These are phyloP conservation scores for Picea sitchensis DNA, from an alignment of 75 land plant species.

Conservation along the genomic window DNA sequence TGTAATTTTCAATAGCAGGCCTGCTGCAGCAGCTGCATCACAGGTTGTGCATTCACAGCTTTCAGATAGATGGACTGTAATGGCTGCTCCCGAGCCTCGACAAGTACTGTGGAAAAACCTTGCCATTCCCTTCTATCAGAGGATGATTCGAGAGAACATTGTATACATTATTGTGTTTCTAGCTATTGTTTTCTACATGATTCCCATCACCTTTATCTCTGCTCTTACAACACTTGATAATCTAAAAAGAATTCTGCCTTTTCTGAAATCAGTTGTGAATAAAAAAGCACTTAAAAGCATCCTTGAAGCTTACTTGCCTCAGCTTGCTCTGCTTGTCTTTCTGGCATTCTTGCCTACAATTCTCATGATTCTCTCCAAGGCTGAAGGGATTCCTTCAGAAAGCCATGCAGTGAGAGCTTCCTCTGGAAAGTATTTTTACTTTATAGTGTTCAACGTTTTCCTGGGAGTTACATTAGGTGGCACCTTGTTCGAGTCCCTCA, in stretches of 20 bases:
- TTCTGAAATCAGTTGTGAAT: constrained; percentile 56
- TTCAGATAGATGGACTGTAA: constrained; percentile 67
- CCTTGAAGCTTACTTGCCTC: constrained; percentile 36
- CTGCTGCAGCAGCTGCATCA: constrained; percentile 67
- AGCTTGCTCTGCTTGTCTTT: constrained; percentile 73
- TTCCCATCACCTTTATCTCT: constrained; percentile 75
- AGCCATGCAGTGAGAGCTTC: constrained; percentile 70
- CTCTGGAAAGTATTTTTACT: constrained; percentile 91
- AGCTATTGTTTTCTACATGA: constrained; percentile 84
- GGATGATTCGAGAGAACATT: constrained; percentile 45
- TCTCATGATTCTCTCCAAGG: constrained; percentile 62
- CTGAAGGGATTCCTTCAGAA: constrained; percentile 66
- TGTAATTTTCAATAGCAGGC: constrained; percentile 64
- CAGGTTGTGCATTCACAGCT: constrained; percentile 63
- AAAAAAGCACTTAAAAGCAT: neutral
- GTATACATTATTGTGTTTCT: constrained; percentile 64
- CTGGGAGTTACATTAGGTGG: constrained; percentile 79
- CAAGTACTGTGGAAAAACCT: constrained; percentile 70
- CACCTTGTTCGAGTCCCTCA: constrained; percentile 53
- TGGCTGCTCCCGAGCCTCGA: constrained; percentile 81
- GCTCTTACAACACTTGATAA: constrained; percentile 71
- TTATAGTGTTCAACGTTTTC: constrained; percentile 77
- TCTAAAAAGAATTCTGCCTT: constrained; percentile 58
- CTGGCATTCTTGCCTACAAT: constrained; percentile 69
- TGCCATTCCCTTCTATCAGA: constrained; percentile 28